Evolutionary conservation across 2,329 filamentous ascomycete genomes (phyloP).

Genomic region (Davidsoniella neocaledoniae): DNA sequence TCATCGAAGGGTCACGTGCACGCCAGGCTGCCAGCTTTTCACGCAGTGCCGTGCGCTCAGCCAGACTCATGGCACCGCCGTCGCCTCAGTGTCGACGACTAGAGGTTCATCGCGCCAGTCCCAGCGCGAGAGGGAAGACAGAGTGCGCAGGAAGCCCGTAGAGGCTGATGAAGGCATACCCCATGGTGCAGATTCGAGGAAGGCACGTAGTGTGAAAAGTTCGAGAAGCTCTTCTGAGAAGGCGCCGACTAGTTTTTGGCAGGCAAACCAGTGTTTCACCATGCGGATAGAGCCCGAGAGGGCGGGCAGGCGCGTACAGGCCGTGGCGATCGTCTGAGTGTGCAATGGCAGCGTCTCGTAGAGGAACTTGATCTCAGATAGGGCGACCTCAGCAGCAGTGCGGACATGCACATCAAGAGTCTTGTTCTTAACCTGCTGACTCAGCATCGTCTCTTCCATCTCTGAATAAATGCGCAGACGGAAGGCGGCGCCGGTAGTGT

Average conservation of each 20-base stretch:
- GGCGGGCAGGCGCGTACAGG: constrained; percentile 63
- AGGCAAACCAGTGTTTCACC: constrained; percentile 75
- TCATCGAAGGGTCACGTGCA: constrained; percentile 76
- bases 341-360: constrained; percentile 62
- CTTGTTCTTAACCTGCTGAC: constrained; percentile 63
- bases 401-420: constrained; percentile 45
- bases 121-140: constrained; percentile 71
- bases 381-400: constrained; percentile 50
- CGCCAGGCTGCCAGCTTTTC: constrained; percentile 71
- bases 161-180: constrained; percentile 55
- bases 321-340: constrained; percentile 62
- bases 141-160: constrained; percentile 65
- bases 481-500: constrained; percentile 56
- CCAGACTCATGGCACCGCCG: constrained; percentile 28
- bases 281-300: constrained; percentile 72
- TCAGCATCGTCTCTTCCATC: constrained; percentile 63
- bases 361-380: constrained; percentile 53
- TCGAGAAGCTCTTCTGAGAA: constrained; percentile 71
- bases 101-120: constrained; percentile 79
- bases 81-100: constrained; percentile 49
- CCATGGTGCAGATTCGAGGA: constrained; percentile 73
- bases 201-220: constrained; percentile 60
- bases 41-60: constrained; percentile 44
- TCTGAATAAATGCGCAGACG: constrained; percentile 81
- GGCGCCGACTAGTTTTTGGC: constrained; percentile 63